Evolutionary conservation across 257 asterid species (phyloP).

Genomic region (Fraxinus americana): DNA sequence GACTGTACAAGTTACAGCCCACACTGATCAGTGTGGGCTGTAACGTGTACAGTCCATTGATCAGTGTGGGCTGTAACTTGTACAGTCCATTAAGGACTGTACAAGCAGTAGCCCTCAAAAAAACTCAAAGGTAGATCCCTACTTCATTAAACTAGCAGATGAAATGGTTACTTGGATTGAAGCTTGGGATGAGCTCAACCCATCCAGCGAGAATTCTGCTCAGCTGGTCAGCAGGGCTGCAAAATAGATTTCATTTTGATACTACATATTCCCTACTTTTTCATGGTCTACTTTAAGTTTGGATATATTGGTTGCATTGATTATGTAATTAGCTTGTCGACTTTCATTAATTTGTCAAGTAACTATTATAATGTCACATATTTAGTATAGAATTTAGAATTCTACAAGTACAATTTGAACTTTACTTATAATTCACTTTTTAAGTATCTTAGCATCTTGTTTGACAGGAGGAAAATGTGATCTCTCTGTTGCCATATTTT

Average conservation of each 20-base stretch:
- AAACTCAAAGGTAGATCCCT: slow-evolving; percentile 45
- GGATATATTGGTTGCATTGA: slow-evolving; percentile 8
- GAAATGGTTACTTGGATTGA: slow-evolving; percentile 88
- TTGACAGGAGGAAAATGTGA: no score
- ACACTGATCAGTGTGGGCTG: no score
- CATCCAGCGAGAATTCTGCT: slow-evolving; percentile 41
- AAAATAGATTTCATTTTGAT: slow-evolving; percentile 37
- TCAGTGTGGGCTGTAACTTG: no score
- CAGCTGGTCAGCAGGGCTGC: slow-evolving; percentile 27
- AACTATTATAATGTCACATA: slow-evolving; percentile 17
- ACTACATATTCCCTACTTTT: background rate
- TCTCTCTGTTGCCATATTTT: no score
- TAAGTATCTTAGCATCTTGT: no score
- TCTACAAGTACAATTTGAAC: no score
- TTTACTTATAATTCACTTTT: no score
- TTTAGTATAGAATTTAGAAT: no score
- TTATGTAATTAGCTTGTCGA: slow-evolving; percentile 14
- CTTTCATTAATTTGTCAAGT: slow-evolving; percentile 28
- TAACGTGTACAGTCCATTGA: no score
- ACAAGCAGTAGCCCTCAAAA: no score
- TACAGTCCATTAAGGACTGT: no score
- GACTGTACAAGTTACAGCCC: no score
- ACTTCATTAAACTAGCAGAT: slow-evolving; percentile 69
- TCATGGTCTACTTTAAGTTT: slow-evolving; percentile 12
- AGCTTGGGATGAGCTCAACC: slow-evolving; percentile 92